Conservation (phyloP, 306 rosid species). For the Hippophae rhamnoides region DNA sequence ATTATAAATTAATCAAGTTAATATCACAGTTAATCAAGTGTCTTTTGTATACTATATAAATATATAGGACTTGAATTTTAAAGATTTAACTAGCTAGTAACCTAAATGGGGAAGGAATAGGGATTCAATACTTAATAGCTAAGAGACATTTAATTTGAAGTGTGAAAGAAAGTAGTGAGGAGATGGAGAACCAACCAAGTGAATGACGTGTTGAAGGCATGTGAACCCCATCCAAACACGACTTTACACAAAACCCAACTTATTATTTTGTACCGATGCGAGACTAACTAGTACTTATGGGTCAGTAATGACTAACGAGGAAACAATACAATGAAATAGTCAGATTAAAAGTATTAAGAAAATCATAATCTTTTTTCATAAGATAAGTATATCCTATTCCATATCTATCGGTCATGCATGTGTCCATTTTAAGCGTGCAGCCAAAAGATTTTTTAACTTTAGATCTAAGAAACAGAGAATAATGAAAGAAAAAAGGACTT, state of each 20-base stretch:
- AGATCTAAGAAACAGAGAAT: background rate
- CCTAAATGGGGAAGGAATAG: no score
- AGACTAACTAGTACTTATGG: background rate
- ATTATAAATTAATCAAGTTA: no score
- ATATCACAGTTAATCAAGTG: no score
- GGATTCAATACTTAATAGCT: no score
- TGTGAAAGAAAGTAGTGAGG: background rate
- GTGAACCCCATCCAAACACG: conserved; percentile 12
- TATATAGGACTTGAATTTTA: no score
- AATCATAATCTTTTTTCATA: no score
- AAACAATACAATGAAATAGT: no score
- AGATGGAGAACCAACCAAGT: background rate
- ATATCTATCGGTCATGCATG: background rate
- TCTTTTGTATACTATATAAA: no score
- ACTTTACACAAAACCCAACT: conserved; percentile 3
- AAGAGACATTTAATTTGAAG: no score
- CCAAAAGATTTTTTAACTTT: conserved; percentile 7
- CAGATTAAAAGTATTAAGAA: no score
- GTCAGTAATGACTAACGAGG: background rate
- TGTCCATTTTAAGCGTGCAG: conserved; percentile 1
- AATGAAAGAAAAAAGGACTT: background rate
- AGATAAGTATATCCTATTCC: background rate
- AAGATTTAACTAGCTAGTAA: no score
- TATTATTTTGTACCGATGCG: conserved; percentile 3
- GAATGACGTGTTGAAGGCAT: conserved; percentile 12